Percentiles rank a stretch among this genome's conserved stretches.
These are phyloP conservation scores for Beauveria sp. DNA, from an alignment of 2,329 filamentous ascomycete genomes.

Conservation along the genomic window DNA sequence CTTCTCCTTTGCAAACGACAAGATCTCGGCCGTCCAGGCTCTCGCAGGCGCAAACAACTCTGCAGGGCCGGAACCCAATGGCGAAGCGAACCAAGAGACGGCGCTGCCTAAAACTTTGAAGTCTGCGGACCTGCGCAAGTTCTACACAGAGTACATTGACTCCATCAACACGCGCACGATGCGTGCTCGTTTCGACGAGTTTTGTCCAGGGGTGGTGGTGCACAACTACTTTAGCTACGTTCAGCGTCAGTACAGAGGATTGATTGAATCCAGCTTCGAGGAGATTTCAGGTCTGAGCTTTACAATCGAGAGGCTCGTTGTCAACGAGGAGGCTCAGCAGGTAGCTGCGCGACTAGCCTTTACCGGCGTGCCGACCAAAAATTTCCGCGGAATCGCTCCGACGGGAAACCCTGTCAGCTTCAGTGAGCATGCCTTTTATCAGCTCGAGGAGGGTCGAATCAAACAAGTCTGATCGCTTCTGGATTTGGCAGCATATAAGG, in stretches of 20 bases:
- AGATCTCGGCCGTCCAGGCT: neutral
- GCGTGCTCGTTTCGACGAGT: conserved; percentile 17
- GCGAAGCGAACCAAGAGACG: neutral
- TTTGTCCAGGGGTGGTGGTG: conserved; percentile 20
- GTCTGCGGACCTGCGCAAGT: neutral
- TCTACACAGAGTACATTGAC: conserved; percentile 24
- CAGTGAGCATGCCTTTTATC: conserved; percentile 27
- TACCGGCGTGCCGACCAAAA: conserved; percentile 21
- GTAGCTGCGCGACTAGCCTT: conserved; percentile 25
- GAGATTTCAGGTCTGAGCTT: conserved; percentile 22
- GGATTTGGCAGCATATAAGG: conserved; percentile 21
- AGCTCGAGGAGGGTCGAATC: conserved; percentile 25
- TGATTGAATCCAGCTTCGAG: conserved; percentile 22
- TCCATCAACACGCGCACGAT: conserved; percentile 25
- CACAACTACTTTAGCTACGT: conserved; percentile 23
- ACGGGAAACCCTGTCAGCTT: conserved; percentile 23
- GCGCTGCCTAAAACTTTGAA: neutral
- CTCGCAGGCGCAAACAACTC: neutral
- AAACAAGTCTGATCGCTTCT: conserved; percentile 26
- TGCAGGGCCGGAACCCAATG: too few species aligned
- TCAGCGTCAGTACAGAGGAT: conserved; percentile 19
- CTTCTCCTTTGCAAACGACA: neutral
- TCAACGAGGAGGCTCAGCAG: conserved; percentile 23
- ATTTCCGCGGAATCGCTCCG: conserved; percentile 21
- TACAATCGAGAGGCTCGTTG: conserved; percentile 21